Conservation (phyloP, 495 filamentous ascomycete genomes). For the Halenospora varia region DNA sequence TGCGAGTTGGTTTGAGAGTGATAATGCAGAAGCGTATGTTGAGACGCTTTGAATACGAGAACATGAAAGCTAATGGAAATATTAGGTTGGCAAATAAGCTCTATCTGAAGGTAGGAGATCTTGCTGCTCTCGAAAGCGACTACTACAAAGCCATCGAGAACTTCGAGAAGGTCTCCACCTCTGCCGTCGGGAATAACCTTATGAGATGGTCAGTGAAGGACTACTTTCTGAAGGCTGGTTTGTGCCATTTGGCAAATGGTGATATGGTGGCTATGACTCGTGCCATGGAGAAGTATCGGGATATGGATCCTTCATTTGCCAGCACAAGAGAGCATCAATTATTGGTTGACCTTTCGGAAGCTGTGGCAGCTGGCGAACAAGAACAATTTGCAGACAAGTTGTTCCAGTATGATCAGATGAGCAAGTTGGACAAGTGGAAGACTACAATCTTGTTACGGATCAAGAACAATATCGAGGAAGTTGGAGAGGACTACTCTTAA, state of each 20-base stretch:
- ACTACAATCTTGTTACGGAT: constrained; percentile 76
- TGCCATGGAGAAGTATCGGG: constrained; percentile 74
- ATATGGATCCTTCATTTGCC: constrained; percentile 73
- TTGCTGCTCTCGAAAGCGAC: constrained; percentile 73
- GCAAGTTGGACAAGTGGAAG: constrained; percentile 94
- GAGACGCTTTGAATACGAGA: neutral
- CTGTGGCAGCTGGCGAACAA: constrained; percentile 68
- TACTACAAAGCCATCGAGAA: constrained; percentile 76
- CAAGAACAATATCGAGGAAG: constrained; percentile 76
- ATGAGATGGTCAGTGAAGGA: constrained; percentile 93
- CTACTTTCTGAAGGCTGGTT: constrained; percentile 86
- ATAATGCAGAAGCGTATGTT: constrained; percentile 79
- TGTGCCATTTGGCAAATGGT: constrained; percentile 73
- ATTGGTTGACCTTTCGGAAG: constrained; percentile 65
- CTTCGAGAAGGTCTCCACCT: constrained; percentile 75
- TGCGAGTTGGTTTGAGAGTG: constrained; percentile 80
- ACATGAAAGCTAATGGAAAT: too few relatives aligned
- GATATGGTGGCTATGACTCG: constrained; percentile 73
- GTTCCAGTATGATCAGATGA: constrained; percentile 83
- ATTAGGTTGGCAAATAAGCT: constrained; percentile 83
- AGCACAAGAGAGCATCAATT: constrained; percentile 75
- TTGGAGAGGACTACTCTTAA: constrained; percentile 70
- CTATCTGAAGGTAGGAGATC: constrained; percentile 82
- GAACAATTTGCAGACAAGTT: constrained; percentile 82
- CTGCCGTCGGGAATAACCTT: constrained; percentile 69